phyloP scores from a whole-genome alignment of 1,284 basidiomycete genomes.

The Puccinia coronata region DNA sequence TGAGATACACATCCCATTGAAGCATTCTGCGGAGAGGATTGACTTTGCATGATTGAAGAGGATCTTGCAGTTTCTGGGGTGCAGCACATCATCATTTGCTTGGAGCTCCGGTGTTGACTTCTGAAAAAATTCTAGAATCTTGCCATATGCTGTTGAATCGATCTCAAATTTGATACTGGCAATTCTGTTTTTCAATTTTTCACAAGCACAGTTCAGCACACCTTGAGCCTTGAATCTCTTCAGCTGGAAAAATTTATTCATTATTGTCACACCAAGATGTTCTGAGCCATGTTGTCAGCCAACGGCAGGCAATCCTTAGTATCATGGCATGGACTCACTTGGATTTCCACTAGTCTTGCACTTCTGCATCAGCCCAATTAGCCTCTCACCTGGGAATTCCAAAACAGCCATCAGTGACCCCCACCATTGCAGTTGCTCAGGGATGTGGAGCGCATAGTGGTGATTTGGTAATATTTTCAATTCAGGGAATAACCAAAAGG shows the following conservation, averaged over 20 bases:
- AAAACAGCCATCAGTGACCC: neutral
- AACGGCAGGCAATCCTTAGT: neutral
- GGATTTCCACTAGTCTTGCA: constrained; percentile 10
- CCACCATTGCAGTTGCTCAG: neutral
- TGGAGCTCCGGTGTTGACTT: neutral
- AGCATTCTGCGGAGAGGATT: neutral
- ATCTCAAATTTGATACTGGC: neutral
- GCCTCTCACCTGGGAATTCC: neutral
- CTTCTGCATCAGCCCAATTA: constrained; percentile 5
- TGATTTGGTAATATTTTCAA: constrained; percentile 13
- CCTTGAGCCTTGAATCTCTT: neutral
- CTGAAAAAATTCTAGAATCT: neutral
- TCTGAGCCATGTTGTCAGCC: neutral
- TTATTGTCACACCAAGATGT: neutral
- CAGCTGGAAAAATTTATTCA: neutral
- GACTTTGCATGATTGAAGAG: neutral
- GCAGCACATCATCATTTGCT: neutral
- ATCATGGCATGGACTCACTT: neutral
- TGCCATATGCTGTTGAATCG: neutral
- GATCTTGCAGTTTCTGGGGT: neutral
- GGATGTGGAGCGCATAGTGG: constrained; percentile 1
- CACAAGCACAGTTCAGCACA: neutral
- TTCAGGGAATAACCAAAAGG: neutral
- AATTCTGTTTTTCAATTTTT: neutral
- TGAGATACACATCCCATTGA: neutral